phyloP scores from a whole-genome alignment of 2,329 filamentous ascomycete species.

The Neonectria neomacrospora region DNA sequence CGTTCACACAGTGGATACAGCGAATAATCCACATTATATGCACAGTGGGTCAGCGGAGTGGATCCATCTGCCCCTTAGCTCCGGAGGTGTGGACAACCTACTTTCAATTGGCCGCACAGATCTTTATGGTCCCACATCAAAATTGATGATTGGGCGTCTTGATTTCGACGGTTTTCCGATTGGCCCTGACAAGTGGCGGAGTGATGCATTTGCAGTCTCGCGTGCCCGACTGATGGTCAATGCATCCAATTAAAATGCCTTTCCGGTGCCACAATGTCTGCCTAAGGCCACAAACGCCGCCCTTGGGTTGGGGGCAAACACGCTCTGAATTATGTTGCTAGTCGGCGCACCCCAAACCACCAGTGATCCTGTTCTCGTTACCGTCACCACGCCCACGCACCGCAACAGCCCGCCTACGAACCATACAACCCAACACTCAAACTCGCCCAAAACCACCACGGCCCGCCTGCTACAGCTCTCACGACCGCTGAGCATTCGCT shows the following conservation, averaged over 20 bases:
- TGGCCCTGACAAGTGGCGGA: constrained; percentile 34
- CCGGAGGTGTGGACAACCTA: constrained; percentile 12
- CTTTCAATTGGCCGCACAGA: constrained; percentile 26
- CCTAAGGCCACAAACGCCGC: constrained; percentile 39
- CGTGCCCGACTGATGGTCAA: constrained; percentile 25
- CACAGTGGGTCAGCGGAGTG: constrained; percentile 26
- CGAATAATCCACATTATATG: constrained; percentile 18
- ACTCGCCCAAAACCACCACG: constrained; percentile 25
- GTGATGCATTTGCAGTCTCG: constrained; percentile 40
- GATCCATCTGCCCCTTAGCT: constrained; percentile 11
- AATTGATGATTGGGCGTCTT: constrained; percentile 22
- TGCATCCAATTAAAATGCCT: constrained; percentile 33
- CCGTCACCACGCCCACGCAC: constrained; percentile 36
- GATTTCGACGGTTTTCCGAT: constrained; percentile 21
- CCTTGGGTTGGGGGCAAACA: constrained; percentile 38
- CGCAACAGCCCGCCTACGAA: constrained; percentile 33
- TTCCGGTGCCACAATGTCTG: constrained; percentile 15
- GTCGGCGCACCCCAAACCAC: constrained; percentile 41
- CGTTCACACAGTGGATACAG: constrained; percentile 13
- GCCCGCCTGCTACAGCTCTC: constrained; percentile 35
- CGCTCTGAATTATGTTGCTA: constrained; percentile 43
- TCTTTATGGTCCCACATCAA: constrained; percentile 6
- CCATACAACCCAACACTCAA: constrained; percentile 27
- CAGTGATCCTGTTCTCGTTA: constrained; percentile 42
- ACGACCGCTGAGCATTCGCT: constrained; percentile 37